A percentile compares a stretch with the other conserved stretches of the same genome.
Evolutionary conservation across 495 filamentous ascomycete genomes (phyloP).

Genomic region (Neurospora sp.): DNA sequence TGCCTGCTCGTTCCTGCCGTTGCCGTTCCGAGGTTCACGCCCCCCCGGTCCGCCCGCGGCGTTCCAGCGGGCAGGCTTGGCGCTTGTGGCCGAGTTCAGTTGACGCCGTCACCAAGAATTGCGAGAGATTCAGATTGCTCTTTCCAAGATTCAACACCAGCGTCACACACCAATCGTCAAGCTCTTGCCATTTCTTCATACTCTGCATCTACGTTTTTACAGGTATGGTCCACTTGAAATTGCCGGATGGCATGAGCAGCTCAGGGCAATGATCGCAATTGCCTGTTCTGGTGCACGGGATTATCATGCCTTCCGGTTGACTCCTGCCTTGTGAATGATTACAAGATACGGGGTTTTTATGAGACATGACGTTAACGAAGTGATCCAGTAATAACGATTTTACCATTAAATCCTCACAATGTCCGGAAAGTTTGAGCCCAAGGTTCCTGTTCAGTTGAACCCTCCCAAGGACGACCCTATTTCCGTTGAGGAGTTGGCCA

Average conservation of each 20-base stretch:
- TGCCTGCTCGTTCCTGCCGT: background rate
- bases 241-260: background rate
- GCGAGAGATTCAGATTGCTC: background rate
- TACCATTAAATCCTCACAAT: conserved; percentile 22
- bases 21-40: conserved; percentile 9
- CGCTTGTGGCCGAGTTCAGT: background rate
- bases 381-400: background rate
- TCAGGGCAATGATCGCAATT: background rate
- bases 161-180: background rate
- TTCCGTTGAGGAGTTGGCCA: conserved; percentile 58
- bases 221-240: background rate
- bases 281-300: background rate
- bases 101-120: background rate
- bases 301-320: background rate
- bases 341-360: background rate
- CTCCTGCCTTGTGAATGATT: background rate
- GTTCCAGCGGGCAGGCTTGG: background rate
- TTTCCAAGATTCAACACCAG: background rate
- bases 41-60: background rate
- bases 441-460: conserved; percentile 66
- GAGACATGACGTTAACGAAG: background rate
- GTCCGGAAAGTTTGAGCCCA: conserved; percentile 73
- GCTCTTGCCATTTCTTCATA: background rate
- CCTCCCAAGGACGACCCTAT: conserved; percentile 87
- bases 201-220: background rate